Conservation (phyloP, 306 rosid genomes). For the Begonia masoniana region DNA sequence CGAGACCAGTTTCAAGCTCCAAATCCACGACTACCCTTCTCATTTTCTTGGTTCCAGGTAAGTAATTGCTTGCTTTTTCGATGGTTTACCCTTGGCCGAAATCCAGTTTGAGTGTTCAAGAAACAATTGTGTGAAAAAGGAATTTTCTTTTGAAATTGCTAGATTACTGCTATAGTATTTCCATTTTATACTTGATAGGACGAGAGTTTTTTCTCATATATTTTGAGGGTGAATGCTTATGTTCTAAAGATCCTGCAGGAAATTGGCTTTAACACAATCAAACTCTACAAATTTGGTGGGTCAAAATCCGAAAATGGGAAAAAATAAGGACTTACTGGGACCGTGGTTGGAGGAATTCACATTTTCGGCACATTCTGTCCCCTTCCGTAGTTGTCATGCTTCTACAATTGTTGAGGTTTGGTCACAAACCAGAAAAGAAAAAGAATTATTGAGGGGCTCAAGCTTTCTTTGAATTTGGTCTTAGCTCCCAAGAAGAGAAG, state of each 20-base stretch:
- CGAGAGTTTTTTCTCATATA: not conserved
- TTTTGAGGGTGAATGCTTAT: not conserved
- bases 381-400: conserved; percentile 76
- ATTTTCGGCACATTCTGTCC: conserved; percentile 46
- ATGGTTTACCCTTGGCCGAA: conserved; percentile 4
- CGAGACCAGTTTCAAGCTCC: conserved; percentile 10
- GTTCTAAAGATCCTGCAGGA: conserved; percentile 24
- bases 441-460: not conserved
- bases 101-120: not conserved
- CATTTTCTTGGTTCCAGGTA: conserved; percentile 13
- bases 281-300: conserved; percentile 10
- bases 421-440: not conserved
- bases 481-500: not conserved
- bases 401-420: conserved; percentile 90
- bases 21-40: conserved; percentile 6
- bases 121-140: not conserved
- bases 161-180: not conserved
- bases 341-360: conserved; percentile 53
- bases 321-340: conserved; percentile 20
- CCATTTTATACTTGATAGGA: not conserved
- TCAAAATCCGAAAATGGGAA: conserved; percentile 22
- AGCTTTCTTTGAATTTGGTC: not conserved
- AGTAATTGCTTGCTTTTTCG: not conserved
- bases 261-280: conserved; percentile 8
- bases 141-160: not conserved